A percentile compares a stretch with the other conserved stretches of the same genome.
Conservation (phyloP, 306 rosid species). For the Prunus armeniaca region DNA sequence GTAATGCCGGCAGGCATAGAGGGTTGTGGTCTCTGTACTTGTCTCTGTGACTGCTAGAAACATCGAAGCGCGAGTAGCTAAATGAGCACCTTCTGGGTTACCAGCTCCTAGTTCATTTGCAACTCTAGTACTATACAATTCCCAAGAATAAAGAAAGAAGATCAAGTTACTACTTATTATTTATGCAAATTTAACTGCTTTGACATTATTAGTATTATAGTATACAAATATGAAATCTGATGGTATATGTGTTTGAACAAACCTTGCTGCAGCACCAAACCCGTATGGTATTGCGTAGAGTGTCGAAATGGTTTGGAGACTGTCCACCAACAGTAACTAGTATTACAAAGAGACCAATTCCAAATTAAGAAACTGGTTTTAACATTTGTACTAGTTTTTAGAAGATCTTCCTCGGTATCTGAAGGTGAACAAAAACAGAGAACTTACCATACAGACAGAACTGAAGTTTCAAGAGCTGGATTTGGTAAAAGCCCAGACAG, state of each 20-base stretch:
- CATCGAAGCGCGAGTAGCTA: conserved; percentile 41
- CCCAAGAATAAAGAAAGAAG: background rate
- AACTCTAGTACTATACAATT: conserved; percentile 49
- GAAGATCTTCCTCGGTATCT: background rate
- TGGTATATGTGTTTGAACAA: background rate
- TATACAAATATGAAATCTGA: too few species aligned
- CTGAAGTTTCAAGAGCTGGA: conserved; percentile 67
- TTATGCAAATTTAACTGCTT: background rate
- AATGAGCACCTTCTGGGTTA: conserved; percentile 48
- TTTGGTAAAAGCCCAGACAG: conserved; percentile 59
- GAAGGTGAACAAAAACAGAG: background rate
- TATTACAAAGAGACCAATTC: too few species aligned
- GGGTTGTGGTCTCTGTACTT: conserved; percentile 31
- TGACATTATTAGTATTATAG: background rate
- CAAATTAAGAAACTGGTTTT: too few species aligned
- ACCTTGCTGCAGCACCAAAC: conserved; percentile 25
- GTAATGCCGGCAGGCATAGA: conserved; percentile 43
- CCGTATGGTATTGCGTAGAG: conserved; percentile 16
- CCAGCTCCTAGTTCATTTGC: conserved; percentile 78
- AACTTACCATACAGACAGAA: conserved; percentile 44
- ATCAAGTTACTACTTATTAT: background rate
- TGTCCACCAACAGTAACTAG: background rate
- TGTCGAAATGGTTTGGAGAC: conserved; percentile 9
- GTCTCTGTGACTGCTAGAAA: conserved; percentile 40
- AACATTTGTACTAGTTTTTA: background rate